phyloP scores from a whole-genome alignment of 495 filamentous ascomycete species.

The Daldinia caldariorum region DNA sequence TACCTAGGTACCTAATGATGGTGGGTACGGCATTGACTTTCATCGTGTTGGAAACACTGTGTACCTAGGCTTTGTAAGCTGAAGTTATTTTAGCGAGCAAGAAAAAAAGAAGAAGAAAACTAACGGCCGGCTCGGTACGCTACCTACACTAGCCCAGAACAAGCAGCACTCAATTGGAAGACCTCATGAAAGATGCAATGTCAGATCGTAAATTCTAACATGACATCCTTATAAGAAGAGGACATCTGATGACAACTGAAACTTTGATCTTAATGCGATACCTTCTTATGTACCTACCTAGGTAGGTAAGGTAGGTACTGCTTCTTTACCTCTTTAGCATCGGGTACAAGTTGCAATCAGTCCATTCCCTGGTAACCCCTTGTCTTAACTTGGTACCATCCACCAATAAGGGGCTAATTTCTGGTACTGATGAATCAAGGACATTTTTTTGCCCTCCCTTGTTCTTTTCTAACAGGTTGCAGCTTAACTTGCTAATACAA shows the following conservation, averaged over 20 bases:
- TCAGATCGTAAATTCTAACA: neutral
- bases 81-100: too few relatives aligned
- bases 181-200: neutral
- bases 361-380: constrained; percentile 21
- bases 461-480: constrained; percentile 19
- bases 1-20: neutral
- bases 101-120: neutral
- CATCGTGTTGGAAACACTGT: neutral
- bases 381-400: constrained; percentile 14
- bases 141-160: neutral
- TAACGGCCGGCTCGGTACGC: constrained; percentile 1
- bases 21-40: neutral
- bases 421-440: constrained; percentile 39
- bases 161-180: neutral
- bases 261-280: constrained; percentile 27
- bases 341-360: constrained; percentile 8
- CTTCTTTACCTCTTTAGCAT: neutral
- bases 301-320: neutral
- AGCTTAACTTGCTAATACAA: neutral
- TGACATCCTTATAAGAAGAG: neutral
- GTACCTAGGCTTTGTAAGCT: neutral
- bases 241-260: constrained; percentile 34
- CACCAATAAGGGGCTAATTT: constrained; percentile 28
- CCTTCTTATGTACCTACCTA: neutral
- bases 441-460: constrained; percentile 11